These are phyloP conservation scores for Phyllosticta capitalensis DNA, from an alignment of 2,329 filamentous ascomycete species.

Conservation along the genomic window DNA sequence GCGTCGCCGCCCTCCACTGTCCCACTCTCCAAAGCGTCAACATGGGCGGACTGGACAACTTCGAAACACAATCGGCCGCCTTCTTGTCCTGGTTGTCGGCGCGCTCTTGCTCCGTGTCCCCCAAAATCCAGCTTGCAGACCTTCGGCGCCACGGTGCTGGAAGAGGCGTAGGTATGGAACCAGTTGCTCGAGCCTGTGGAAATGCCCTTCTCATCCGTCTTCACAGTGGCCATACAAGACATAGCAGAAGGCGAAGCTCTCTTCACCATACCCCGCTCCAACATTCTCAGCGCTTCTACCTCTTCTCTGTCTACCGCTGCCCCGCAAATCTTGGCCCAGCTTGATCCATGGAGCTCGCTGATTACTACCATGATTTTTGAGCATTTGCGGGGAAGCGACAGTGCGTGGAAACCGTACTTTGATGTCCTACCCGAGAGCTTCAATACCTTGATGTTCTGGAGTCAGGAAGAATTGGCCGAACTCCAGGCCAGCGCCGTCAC, in stretches of 20 bases:
- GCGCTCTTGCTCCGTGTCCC: conserved; percentile 44
- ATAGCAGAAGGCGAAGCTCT: conserved; percentile 67
- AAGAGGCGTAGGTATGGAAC: conserved; percentile 51
- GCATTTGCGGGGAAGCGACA: conserved; percentile 47
- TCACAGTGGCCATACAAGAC: conserved; percentile 57
- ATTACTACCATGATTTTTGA: conserved; percentile 81
- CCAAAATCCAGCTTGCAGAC: conserved; percentile 50
- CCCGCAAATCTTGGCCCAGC: conserved; percentile 26
- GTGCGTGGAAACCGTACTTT: conserved; percentile 71
- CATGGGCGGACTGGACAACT: conserved; percentile 17
- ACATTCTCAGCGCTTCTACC: conserved; percentile 64
- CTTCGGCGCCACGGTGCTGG: conserved; percentile 47
- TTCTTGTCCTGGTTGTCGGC: conserved; percentile 51
- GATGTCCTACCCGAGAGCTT: conserved; percentile 61
- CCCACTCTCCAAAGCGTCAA: neutral
- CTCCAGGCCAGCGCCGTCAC: conserved; percentile 71
- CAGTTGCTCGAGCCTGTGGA: neutral
- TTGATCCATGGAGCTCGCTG: conserved; percentile 44
- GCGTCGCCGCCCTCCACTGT: no score
- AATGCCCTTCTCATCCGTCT: neutral
- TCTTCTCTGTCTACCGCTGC: conserved; percentile 53
- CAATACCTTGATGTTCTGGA: conserved; percentile 89
- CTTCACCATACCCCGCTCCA: conserved; percentile 66
- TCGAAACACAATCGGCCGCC: conserved; percentile 35
- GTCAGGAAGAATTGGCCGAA: conserved; percentile 55